Evolutionary conservation across 179 eudicot genomes (phyloP).

Genomic region (Beta macrorhiza): DNA sequence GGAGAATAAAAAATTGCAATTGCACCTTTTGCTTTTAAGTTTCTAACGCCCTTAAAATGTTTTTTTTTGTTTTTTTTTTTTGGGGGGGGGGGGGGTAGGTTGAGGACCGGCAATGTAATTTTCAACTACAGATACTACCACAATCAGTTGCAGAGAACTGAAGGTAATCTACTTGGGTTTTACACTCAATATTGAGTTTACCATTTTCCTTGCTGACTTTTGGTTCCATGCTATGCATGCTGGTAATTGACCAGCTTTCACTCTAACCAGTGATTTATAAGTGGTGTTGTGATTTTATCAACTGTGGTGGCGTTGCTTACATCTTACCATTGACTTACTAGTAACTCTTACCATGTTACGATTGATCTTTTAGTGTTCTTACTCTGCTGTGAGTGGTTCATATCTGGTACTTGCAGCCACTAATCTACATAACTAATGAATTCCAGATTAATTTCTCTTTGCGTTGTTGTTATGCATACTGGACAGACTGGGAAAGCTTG

Average conservation of each 20-base stretch:
- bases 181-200: background rate
- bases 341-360: background rate
- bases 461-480: background rate
- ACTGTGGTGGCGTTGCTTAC: background rate
- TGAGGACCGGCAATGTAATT: slow-evolving; percentile 90
- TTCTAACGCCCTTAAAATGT: background rate
- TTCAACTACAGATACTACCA: slow-evolving; percentile 83
- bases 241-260: background rate
- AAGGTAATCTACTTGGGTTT: slow-evolving; percentile 32
- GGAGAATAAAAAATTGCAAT: background rate
- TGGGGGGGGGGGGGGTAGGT: slow-evolving; percentile 42
- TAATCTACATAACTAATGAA: background rate
- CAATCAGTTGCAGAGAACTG: slow-evolving; percentile 61
- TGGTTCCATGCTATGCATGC: background rate
- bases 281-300: background rate
- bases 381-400: background rate
- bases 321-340: background rate
- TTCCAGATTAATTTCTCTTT: background rate
- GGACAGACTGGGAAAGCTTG: background rate
- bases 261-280: background rate
- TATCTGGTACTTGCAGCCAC: background rate
- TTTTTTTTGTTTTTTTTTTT: slow-evolving; percentile 24
- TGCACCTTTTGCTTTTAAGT: background rate
- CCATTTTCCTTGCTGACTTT: background rate
- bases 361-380: background rate